Percentiles rank a stretch among this genome's conserved stretches.
These are phyloP conservation scores for Neurospora terricola DNA, from an alignment of 495 filamentous ascomycete species.

Conservation along the genomic window DNA sequence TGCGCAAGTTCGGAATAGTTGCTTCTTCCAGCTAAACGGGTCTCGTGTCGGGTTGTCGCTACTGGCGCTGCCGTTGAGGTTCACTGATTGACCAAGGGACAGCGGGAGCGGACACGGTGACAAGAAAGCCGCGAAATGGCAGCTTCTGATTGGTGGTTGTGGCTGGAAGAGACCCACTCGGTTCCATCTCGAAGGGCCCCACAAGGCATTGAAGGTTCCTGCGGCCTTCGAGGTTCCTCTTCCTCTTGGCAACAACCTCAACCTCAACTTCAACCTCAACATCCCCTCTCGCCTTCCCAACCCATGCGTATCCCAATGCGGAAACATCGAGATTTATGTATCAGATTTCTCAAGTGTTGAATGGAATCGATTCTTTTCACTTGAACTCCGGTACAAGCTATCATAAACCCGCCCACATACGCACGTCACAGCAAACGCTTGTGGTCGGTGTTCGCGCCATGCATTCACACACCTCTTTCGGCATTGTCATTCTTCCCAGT, in stretches of 20 bases:
- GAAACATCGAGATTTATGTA: too few species aligned
- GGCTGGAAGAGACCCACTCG: neutral
- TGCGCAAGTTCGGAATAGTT: neutral
- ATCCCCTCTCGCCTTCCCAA: neutral
- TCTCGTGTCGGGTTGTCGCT: neutral
- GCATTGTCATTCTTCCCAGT: neutral
- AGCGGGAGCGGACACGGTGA: neutral
- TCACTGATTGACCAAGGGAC: neutral
- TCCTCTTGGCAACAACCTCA: neutral
- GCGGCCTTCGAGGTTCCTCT: neutral
- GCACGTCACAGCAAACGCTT: too few species aligned
- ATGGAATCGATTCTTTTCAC: too few species aligned
- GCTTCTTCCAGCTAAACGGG: neutral
- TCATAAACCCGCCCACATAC: too few species aligned
- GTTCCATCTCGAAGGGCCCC: neutral
- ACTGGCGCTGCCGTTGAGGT: neutral
- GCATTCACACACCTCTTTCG: too few species aligned
- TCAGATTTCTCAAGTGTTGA: too few species aligned
- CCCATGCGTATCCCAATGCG: neutral
- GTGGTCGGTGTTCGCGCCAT: too few species aligned
- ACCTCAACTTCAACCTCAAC: neutral
- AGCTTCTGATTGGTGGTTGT: slow-evolving; percentile 8
- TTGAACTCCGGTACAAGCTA: too few species aligned
- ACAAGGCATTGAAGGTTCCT: neutral
- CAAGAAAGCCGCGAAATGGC: slow-evolving; percentile 8